Evolutionary conservation across 768 basidiomycete genomes (phyloP), one percentile per base, ranked within the genome.

Genomic region (Lactarius psammicola): DNA sequence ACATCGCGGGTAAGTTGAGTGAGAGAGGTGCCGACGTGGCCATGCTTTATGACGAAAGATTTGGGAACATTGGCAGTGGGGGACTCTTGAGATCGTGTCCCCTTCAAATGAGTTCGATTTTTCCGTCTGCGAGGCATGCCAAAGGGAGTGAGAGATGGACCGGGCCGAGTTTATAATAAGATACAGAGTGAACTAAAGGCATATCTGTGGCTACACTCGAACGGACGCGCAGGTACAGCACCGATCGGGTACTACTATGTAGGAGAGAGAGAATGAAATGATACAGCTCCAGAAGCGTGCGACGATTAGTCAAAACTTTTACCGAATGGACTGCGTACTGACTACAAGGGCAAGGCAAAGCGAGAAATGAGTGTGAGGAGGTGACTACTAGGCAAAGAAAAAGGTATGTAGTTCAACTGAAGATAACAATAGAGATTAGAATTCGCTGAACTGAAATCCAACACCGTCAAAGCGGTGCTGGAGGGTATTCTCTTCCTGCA

Each of bases 41-140:
- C 97, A 78, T 95, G 93, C 76, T 95, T 96, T 74, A 99, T 92
- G 65, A 99, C 91, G 73, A 99, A 98, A 0, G 94, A 95, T 78
- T 92, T 96, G 4, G 96, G 96, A 0, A 78, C 78, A 3, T 77
- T 76, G 28, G 74, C 70, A 2, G 77, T 73, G 13, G 76, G 66
- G 15, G 79, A 75, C 1, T 76, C 74, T 2, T 65, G 75, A 49
- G 61, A 13, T 18, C 61, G 68, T 33, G 78, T 76, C 15, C 82
- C 84, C 71, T 92, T 93, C 74, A 90, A 79, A 78, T 94, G 92
- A 0, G 92, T 94, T 69, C 90, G 83, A 74, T 86, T 87, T 75
- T 94, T 94, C 68, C 89, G 85, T 80, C 80, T 82, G 61, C 86
- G 87, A 23, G 80, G 89, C 92, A 94, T 92, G 23, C 46, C 10